Percentiles rank a stretch among this genome's conserved stretches.
These are phyloP conservation scores for Phytophthora hybrid DNA, from an alignment of 352 stramenopile genomes.

Conservation along the genomic window DNA sequence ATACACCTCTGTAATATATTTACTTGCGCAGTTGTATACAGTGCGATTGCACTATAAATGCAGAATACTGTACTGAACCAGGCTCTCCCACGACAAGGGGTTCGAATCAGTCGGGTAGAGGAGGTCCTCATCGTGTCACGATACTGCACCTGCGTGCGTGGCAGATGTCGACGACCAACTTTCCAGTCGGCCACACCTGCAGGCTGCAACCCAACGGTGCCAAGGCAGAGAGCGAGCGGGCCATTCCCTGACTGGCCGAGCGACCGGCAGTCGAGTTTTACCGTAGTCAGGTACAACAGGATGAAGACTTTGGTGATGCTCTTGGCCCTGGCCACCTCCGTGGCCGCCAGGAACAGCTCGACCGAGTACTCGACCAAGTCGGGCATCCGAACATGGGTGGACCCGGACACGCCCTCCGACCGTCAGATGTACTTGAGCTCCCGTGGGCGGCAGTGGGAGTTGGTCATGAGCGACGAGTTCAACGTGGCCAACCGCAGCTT, in stretches of 20 bases:
- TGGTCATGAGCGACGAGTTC: conserved; percentile 96
- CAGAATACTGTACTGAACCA: no score
- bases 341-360: conserved; percentile 27
- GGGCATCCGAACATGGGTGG: conserved; percentile 54
- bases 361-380: conserved; percentile 49
- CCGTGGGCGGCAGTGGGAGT: conserved; percentile 54
- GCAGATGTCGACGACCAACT: conserved; percentile 30
- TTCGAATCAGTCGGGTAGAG: no score
- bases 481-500: conserved; percentile 91
- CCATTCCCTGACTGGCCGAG: conserved; percentile 12
- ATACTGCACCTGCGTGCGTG: conserved; percentile 20
- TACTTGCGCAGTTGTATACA: no score
- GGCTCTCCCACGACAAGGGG: no score
- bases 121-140: no score
- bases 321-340: background rate
- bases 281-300: background rate
- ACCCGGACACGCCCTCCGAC: conserved; percentile 58
- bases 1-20: no score
- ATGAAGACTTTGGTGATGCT: conserved; percentile 11
- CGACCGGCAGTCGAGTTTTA: background rate
- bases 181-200: background rate
- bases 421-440: conserved; percentile 53
- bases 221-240: conserved; percentile 12
- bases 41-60: no score
- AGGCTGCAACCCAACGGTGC: background rate